Conservation (phyloP, 257 asterid species). For the Penstemon newberryi region DNA sequence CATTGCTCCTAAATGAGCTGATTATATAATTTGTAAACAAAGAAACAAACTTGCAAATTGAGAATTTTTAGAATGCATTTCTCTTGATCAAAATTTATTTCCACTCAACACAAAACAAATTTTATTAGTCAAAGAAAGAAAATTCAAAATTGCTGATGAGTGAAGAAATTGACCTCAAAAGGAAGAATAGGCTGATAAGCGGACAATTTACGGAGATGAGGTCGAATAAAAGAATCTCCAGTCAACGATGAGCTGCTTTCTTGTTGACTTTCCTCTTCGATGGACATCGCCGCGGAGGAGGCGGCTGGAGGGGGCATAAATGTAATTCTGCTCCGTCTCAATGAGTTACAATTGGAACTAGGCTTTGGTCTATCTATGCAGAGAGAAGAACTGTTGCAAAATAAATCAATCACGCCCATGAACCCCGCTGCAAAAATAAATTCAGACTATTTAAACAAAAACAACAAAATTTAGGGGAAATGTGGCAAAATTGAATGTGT, state of each 20-base stretch:
- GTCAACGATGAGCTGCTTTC: constrained; percentile 30
- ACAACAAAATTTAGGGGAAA: background rate
- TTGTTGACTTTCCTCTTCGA: constrained; percentile 44
- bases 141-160: background rate
- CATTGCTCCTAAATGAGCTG: too few species aligned
- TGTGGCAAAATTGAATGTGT: background rate
- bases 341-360: constrained; percentile 26
- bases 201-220: constrained; percentile 75
- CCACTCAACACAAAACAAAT: background rate
- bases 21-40: too few species aligned
- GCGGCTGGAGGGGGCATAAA: constrained; percentile 47
- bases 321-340: constrained; percentile 34
- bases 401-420: constrained; percentile 73
- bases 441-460: background rate
- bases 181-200: constrained; percentile 94
- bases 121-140: background rate
- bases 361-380: constrained; percentile 44
- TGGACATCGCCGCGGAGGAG: constrained; percentile 49
- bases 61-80: too few species aligned
- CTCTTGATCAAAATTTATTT: background rate
- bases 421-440: constrained; percentile 28
- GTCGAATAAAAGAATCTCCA: constrained; percentile 79
- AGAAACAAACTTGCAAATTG: background rate
- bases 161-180: constrained; percentile 62
- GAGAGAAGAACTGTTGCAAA: constrained; percentile 52